Percentiles rank a stretch among this genome's conserved stretches.
phyloP scores from a whole-genome alignment of 768 basidiomycete genomes.

The Mycena rosella region DNA sequence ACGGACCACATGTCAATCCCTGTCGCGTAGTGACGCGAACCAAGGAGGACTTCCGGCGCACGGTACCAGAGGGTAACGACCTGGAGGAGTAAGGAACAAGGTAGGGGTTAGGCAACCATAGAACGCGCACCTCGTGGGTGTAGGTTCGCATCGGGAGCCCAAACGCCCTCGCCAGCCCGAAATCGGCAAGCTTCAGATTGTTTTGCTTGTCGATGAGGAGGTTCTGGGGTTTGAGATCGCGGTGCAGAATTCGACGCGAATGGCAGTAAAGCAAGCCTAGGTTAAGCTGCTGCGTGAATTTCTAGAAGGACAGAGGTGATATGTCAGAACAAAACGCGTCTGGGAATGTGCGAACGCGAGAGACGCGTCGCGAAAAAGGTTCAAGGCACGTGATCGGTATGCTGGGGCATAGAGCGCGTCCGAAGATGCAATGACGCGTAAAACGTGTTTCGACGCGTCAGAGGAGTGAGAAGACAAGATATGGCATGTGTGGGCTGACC shows the following conservation, averaged over 20 bases:
- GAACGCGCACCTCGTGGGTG: slow-evolving; percentile 87
- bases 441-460: slow-evolving; percentile 26
- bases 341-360: slow-evolving; percentile 36
- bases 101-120: slow-evolving; percentile 3
- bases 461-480: slow-evolving; percentile 21
- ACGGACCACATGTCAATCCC: slow-evolving; percentile 99
- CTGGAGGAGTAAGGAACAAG: slow-evolving; percentile 66
- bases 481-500: slow-evolving; percentile 60
- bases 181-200: slow-evolving; percentile 96
- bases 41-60: slow-evolving; percentile 96
- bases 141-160: slow-evolving; percentile 99
- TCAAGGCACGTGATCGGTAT: slow-evolving; percentile 31
- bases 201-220: slow-evolving; percentile 90
- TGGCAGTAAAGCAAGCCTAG: slow-evolving; percentile 95
- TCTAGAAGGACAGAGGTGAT: slow-evolving; percentile 60
- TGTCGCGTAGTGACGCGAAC: slow-evolving; percentile 96
- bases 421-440: slow-evolving; percentile 12
- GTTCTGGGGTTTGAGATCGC: slow-evolving; percentile 97
- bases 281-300: slow-evolving; percentile 95
- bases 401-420: slow-evolving; percentile 16
- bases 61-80: slow-evolving; percentile 99
- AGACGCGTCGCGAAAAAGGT: slow-evolving; percentile 22
- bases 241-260: slow-evolving; percentile 95
- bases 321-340: slow-evolving; percentile 43
- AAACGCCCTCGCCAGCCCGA: slow-evolving; percentile 96